A percentile compares a stretch with the other conserved stretches of the same genome.
Evolutionary conservation across 306 rosid genomes (phyloP).

Genomic region (Mimosa pudica): DNA sequence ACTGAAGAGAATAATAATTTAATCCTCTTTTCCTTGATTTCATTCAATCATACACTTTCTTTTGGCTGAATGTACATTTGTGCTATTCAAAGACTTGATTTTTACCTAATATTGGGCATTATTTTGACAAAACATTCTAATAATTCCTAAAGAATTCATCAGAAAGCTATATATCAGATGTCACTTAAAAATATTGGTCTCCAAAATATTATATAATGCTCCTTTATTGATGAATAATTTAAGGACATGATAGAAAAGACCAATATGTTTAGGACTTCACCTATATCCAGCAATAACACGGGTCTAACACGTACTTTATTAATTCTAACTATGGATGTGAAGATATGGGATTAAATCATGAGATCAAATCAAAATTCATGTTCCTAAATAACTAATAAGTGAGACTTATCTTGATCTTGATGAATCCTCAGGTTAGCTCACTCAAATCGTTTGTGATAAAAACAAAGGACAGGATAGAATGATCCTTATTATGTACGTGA

Average conservation of each 20-base stretch:
- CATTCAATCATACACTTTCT: not conserved
- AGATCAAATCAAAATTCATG: not conserved
- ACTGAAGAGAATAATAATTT: not conserved
- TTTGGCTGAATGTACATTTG: not conserved
- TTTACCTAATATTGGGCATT: not conserved
- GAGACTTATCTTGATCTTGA: not conserved
- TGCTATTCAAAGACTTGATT: conserved; percentile 1
- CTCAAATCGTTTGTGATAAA: not conserved
- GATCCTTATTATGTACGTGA: not conserved
- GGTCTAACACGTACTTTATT: not conserved
- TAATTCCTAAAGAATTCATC: not conserved
- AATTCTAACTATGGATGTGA: not conserved
- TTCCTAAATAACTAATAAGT: not conserved
- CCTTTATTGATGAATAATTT: not conserved
- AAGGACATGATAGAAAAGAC: not conserved
- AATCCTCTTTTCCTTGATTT: not conserved
- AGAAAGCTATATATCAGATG: not conserved
- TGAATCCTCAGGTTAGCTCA: not conserved
- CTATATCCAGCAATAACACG: not conserved
- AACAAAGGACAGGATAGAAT: not conserved
- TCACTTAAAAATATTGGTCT: not conserved
- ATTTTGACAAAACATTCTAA: not conserved
- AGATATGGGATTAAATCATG: not conserved
- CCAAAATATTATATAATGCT: not conserved
- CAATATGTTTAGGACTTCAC: not conserved